Base-by-base conservation (phyloP, 2,329 filamentous ascomycete genomes). In the Alternaria sp. region DNA sequence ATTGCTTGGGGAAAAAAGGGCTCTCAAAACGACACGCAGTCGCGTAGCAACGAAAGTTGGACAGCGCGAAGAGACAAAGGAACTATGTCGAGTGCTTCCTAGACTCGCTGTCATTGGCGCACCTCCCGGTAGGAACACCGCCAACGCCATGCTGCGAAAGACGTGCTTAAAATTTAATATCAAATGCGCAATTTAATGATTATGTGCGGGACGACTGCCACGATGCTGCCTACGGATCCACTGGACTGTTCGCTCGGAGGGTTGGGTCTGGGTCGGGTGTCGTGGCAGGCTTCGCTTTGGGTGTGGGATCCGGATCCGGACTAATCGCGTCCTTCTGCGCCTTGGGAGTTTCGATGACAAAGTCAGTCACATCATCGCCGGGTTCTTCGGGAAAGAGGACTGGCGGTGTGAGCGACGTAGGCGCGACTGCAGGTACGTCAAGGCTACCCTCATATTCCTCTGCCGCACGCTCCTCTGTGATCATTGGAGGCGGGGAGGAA, bases 311-410 rank as follows among this genome's bases (percentile, higher is more conserved):
- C 1, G 76, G 75, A 64, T 84, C 81, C 6, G 72, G 71, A 55
- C 81, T 80, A 9, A 69, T 59, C 6, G 62, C 65, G 17, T 69
- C 65, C 17, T 62, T 70, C 12, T 78, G 72, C 13, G 74, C 70
- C 58, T 75, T 80, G 3, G 81, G 81, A 10, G 81, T 83, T 19
- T 81, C 77, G 59, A 80, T 74, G 45, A 79, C 78, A 54, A 82
- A 79, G 12, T 79, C 77, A 15, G 79, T 72, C 5, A 66, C 65
- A 19, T 61, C 51, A 44, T 71, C 55, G 8, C 83, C 84, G 3
- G 83, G 83, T 11, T 74, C 67, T 11, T 66, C 77, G 8, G 83
- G 81, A 65, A 87, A 86, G 23, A 86, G 77, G 62, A 84, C 81
- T 5, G 85, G 85, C 61, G 85, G 85, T 62, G 84, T 86, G 58